A percentile compares a stretch with the other conserved stretches of the same genome.
phyloP scores from a whole-genome alignment of 108 stramenopile genomes.

The Skeletonema tropicum region DNA sequence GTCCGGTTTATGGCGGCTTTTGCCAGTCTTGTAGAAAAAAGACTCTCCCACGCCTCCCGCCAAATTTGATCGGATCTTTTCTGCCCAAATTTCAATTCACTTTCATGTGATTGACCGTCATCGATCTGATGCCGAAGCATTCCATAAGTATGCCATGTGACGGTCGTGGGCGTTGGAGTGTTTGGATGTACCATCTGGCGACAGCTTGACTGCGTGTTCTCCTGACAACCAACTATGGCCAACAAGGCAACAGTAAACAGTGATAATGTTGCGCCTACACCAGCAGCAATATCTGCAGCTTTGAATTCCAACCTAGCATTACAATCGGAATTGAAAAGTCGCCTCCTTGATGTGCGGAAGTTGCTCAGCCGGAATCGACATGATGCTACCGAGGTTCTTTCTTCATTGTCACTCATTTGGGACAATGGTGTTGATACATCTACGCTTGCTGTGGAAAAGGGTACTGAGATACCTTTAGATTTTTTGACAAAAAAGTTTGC shows the following conservation, averaged over 20 bases:
- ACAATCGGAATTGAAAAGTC: conserved; percentile 39
- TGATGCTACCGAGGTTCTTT: conserved; percentile 27
- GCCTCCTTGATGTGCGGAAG: conserved; percentile 26
- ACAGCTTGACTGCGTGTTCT: no score
- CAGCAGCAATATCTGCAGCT: conserved; percentile 33
- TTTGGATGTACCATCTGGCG: no score
- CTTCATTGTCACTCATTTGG: conserved; percentile 21
- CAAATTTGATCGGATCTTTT: no score
- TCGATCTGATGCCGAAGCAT: no score
- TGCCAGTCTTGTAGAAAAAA: no score
- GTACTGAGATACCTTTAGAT: conserved; percentile 5
- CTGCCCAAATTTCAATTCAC: no score
- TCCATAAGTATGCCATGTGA: no score
- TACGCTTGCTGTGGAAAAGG: neutral
- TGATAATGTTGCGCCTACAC: conserved; percentile 2
- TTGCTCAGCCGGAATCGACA: conserved; percentile 28
- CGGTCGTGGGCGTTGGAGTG: no score
- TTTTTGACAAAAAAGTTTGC: neutral
- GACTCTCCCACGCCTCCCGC: no score
- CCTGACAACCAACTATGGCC: neutral
- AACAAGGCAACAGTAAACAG: neutral
- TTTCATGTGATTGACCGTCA: no score
- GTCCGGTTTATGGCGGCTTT: no score
- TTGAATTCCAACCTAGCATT: conserved; percentile 29
- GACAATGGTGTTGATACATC: neutral